phyloP scores from a whole-genome alignment of 1,284 basidiomycete species.

The Moesziomyces globuligerus region DNA sequence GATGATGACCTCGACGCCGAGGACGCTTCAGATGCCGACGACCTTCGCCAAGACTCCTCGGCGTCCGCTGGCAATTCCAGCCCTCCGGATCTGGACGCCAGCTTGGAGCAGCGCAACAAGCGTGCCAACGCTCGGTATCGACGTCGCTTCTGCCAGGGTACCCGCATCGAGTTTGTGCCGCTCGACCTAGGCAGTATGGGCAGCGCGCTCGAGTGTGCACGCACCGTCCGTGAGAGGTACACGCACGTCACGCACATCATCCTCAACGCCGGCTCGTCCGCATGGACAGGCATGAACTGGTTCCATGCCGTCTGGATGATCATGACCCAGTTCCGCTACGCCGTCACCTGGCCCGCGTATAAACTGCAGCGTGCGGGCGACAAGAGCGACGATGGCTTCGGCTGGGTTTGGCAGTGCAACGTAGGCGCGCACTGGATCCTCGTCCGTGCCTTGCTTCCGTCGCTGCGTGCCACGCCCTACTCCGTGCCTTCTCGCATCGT shows the following conservation, averaged over 20 bases:
- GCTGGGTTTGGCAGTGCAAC: constrained; percentile 68
- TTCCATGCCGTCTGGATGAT: constrained; percentile 58
- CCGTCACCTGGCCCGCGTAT: constrained; percentile 65
- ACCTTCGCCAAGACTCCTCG: constrained; percentile 5
- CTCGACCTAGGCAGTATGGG: constrained; percentile 65
- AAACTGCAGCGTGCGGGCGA: constrained; percentile 64
- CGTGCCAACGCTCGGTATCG: constrained; percentile 58
- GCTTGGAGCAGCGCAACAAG: constrained; percentile 47
- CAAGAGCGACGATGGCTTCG: constrained; percentile 62
- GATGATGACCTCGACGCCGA: constrained; percentile 13
- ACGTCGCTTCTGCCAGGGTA: constrained; percentile 58
- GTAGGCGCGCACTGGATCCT: constrained; percentile 65
- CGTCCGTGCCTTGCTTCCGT: constrained; percentile 56
- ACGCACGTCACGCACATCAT: constrained; percentile 66
- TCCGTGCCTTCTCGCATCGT: constrained; percentile 60
- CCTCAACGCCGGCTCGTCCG: constrained; percentile 65
- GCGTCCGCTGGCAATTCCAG: not conserved
- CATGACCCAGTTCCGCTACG: constrained; percentile 58
- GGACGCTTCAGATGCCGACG: constrained; percentile 4
- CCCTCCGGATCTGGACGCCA: constrained; percentile 32
- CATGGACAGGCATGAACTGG: constrained; percentile 65
- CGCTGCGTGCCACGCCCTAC: constrained; percentile 59
- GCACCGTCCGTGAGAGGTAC: constrained; percentile 54
- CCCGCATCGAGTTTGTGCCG: constrained; percentile 63
- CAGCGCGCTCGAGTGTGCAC: constrained; percentile 60